Evolutionary conservation across 148 eudicot species (phyloP).

Genomic region (Rhododendron mucronatum): DNA sequence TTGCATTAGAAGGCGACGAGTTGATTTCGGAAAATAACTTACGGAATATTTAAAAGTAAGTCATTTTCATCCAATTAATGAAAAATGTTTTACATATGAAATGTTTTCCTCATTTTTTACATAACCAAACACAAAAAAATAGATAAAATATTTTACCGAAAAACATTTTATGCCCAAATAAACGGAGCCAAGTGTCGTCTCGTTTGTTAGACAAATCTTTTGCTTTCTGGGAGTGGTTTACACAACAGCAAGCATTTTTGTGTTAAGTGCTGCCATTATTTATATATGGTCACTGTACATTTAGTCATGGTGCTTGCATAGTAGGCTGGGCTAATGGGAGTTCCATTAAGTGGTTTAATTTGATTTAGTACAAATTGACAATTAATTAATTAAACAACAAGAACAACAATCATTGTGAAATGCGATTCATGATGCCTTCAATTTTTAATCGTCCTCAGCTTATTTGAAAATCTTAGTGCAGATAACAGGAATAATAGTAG

Average conservation of each 20-base stretch:
- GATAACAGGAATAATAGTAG: neutral
- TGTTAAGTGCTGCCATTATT: neutral
- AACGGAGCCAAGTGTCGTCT: too few relatives aligned
- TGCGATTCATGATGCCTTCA: neutral
- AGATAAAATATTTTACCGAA: too few relatives aligned
- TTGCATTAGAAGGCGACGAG: too few relatives aligned
- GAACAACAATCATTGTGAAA: neutral
- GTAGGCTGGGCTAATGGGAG: neutral
- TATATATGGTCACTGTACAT: neutral
- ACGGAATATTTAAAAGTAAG: too few relatives aligned
- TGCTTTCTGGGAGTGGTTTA: neutral
- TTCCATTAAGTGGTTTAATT: neutral
- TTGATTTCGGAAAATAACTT: too few relatives aligned
- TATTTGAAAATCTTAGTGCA: neutral
- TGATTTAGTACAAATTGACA: neutral
- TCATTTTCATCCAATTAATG: too few relatives aligned
- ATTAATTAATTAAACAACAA: neutral
- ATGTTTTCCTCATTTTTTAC: too few relatives aligned
- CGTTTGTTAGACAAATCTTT: neutral
- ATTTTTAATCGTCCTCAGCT: neutral
- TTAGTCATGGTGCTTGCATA: neutral
- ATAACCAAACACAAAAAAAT: too few relatives aligned
- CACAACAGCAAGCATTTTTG: slow-evolving; percentile 6
- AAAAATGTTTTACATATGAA: too few relatives aligned
- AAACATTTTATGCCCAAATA: too few relatives aligned